Conservation (phyloP, 2,329 filamentous ascomycete genomes). For the Xylariales sp. region DNA sequence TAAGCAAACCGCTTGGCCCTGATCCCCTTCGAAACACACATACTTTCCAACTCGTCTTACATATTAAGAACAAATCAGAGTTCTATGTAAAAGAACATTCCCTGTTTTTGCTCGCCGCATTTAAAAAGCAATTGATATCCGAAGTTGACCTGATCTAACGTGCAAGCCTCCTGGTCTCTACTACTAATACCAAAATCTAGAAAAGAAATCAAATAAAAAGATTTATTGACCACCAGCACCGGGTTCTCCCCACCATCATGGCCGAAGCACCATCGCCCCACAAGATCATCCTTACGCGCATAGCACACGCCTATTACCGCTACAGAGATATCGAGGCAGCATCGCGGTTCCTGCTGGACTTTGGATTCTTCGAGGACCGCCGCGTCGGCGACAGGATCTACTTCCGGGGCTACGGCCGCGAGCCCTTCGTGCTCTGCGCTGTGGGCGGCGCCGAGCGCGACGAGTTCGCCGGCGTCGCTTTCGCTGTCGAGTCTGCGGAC, state of each 20-base stretch:
- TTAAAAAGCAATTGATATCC: too few species aligned
- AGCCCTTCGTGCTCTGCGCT: conserved; percentile 56
- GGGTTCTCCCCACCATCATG: conserved; percentile 20
- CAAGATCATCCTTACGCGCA: conserved; percentile 24
- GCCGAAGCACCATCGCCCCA: conserved; percentile 12
- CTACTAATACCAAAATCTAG: too few species aligned
- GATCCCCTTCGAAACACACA: too few species aligned
- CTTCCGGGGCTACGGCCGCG: conserved; percentile 57
- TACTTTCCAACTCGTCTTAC: too few species aligned
- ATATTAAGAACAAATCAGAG: too few species aligned
- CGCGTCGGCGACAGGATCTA: conserved; percentile 42
- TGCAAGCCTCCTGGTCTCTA: too few species aligned
- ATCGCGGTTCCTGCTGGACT: conserved; percentile 39
- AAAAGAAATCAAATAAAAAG: too few species aligned
- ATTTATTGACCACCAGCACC: too few species aligned
- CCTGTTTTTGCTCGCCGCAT: too few species aligned
- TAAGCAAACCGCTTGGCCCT: too few species aligned
- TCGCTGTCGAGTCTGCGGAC: conserved; percentile 50
- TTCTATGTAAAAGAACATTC: too few species aligned
- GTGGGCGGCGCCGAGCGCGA: conserved; percentile 38
- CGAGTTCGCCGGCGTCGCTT: conserved; percentile 53
- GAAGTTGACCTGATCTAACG: too few species aligned
- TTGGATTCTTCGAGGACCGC: conserved; percentile 39
- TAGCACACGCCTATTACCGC: conserved; percentile 44
- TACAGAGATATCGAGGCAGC: conserved; percentile 38